phyloP scores from a whole-genome alignment of 352 stramenopile genomes.

The Pythium coloratum region DNA sequence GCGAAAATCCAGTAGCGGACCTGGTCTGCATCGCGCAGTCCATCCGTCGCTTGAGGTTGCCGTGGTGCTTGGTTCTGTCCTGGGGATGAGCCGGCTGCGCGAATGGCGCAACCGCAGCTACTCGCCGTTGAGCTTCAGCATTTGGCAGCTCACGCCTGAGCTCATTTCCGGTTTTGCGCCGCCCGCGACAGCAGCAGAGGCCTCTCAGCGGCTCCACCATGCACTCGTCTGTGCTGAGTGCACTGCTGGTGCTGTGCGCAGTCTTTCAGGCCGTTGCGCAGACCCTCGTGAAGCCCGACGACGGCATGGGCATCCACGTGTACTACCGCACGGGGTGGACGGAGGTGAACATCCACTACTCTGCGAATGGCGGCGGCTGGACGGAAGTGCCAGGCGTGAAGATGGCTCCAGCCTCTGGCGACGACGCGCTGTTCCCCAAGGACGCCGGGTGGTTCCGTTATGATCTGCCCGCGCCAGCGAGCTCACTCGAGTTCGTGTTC shows the following conservation, averaged over 20 bases:
- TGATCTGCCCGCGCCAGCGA: conserved; percentile 25
- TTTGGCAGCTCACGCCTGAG: too few relatives aligned
- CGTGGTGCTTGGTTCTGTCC: too few relatives aligned
- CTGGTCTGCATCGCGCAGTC: too few relatives aligned
- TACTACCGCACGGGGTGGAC: conserved; percentile 40
- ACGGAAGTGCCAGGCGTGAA: conserved; percentile 33
- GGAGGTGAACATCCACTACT: conserved; percentile 39
- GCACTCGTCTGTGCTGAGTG: not conserved
- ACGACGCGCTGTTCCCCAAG: conserved; percentile 24
- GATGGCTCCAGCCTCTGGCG: conserved; percentile 29
- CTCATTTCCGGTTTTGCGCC: not conserved
- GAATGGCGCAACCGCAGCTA: too few relatives aligned
- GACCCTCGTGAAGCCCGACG: conserved; percentile 16
- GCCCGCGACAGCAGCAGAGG: not conserved
- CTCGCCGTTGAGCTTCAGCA: not conserved
- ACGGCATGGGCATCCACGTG: conserved; percentile 44
- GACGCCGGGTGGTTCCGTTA: conserved; percentile 40
- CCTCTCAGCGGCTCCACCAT: not conserved
- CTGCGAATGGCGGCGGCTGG: conserved; percentile 27
- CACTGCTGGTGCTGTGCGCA: not conserved
- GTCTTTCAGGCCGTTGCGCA: conserved; percentile 2
- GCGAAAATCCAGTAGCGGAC: too few relatives aligned
- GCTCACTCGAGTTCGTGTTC: conserved; percentile 43
- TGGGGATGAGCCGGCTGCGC: too few relatives aligned
- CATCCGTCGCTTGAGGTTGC: too few relatives aligned